Evolutionary conservation across 2,329 filamentous ascomycete species (phyloP).

Genomic region (Sarocladium oryzae): DNA sequence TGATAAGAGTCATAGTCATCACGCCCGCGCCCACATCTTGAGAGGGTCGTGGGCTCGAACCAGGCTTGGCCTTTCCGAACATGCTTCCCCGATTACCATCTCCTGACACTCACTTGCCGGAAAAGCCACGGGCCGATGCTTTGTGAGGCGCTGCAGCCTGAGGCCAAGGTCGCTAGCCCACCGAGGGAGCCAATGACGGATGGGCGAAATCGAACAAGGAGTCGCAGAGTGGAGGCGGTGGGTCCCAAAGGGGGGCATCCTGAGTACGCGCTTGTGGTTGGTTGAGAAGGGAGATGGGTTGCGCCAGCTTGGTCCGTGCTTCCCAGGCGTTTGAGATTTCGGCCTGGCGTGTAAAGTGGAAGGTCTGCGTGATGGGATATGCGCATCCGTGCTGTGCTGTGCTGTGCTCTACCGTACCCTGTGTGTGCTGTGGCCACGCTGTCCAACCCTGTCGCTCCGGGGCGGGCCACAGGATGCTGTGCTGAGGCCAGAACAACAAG

Average conservation of each 20-base stretch:
- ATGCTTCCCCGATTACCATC: background rate
- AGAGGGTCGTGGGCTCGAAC: background rate
- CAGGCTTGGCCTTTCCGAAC: slow-evolving; percentile 4
- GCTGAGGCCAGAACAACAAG: background rate
- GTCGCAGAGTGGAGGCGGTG: slow-evolving; percentile 2
- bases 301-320: slow-evolving; percentile 1
- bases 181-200: background rate
- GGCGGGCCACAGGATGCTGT: background rate
- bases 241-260: background rate
- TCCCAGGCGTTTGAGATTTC: background rate
- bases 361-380: background rate
- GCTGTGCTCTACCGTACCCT: background rate
- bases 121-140: slow-evolving; percentile 3
- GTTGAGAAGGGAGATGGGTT: background rate
- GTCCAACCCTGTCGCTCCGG: too few relatives aligned
- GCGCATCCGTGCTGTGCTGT: slow-evolving; percentile 4
- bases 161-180: background rate
- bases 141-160: background rate
- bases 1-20: slow-evolving; percentile 9
- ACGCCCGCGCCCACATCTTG: background rate
- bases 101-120: background rate
- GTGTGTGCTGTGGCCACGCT: background rate
- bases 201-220: background rate
- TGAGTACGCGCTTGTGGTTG: background rate
- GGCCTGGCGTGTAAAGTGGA: background rate